Percentiles rank a stretch among this genome's conserved stretches.
Evolutionary conservation across 352 stramenopile species (phyloP).

Genomic region (Globisporangium ultimum): DNA sequence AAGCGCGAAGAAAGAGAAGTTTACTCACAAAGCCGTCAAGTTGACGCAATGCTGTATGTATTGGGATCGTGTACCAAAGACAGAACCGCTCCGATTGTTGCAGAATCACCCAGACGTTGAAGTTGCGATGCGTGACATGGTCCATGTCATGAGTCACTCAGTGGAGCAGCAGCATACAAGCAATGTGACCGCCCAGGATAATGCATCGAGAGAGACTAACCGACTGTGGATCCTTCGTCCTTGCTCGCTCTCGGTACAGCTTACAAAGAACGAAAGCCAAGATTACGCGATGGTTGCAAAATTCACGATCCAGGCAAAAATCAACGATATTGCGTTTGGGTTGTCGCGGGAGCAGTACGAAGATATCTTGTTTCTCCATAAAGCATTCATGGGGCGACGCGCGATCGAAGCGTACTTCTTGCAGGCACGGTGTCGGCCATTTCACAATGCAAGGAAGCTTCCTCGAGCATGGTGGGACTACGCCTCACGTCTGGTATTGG

Average conservation of each 20-base stretch:
- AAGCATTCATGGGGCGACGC: slow-evolving; percentile 53
- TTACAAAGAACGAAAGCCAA: slow-evolving; percentile 80
- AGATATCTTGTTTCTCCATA: slow-evolving; percentile 71
- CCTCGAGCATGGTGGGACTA: slow-evolving; percentile 83
- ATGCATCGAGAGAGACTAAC: background rate
- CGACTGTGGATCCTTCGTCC: slow-evolving; percentile 52
- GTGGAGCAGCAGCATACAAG: slow-evolving; percentile 7
- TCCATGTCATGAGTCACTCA: slow-evolving; percentile 24
- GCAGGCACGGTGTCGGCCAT: slow-evolving; percentile 47
- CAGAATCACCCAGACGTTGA: slow-evolving; percentile 35
- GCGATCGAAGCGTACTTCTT: slow-evolving; percentile 71
- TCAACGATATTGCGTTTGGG: slow-evolving; percentile 41
- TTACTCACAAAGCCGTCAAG: slow-evolving; percentile 65
- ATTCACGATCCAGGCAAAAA: slow-evolving; percentile 54
- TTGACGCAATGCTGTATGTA: slow-evolving; percentile 52
- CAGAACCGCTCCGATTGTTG: slow-evolving; percentile 22
- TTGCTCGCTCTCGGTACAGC: slow-evolving; percentile 47
- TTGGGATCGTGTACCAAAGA: slow-evolving; percentile 52
- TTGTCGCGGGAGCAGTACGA: slow-evolving; percentile 80
- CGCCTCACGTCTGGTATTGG: slow-evolving; percentile 38
- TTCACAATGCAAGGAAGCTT: slow-evolving; percentile 32
- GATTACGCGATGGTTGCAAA: slow-evolving; percentile 67
- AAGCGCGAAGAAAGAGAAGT: slow-evolving; percentile 24
- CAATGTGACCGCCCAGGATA: background rate
- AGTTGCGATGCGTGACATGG: slow-evolving; percentile 47